Base-by-base conservation (phyloP, 2,329 filamentous ascomycete species). In the Aspergillus intermedius region DNA sequence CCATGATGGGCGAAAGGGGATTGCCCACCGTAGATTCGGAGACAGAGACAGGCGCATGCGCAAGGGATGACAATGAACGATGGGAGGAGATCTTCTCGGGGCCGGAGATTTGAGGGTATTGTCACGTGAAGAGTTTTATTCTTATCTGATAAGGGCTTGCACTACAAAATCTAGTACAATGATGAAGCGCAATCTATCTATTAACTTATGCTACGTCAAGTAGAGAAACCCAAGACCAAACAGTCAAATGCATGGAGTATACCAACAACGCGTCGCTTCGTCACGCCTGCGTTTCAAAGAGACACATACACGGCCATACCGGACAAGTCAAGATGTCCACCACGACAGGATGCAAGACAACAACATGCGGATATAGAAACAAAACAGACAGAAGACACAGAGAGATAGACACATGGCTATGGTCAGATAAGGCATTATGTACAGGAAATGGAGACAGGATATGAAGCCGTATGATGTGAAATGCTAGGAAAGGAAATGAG, bases 41-140 rank as follows among this genome's bases (percentile, higher is more conserved):
- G 50, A 42, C 25, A 41, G 44, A 54, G 47, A 51, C 48, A 51
- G 52, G 59, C 63, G 65, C 66, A 69, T 69, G 49, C 66, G 63
- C 59, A 59, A 42, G 48, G 48, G 23, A 34, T 9, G 42, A 43
- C 10, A n/a, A 10, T 23, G 23, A 21, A 28, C 4, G 39, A 41
- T 22, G 13, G 5, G 34, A n/a, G 34, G 15, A 15, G 34, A n/a
- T 35, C 34, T n/a, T 35, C 15, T 35, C 13, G 34, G n/a, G 15
- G 13, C 15, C 34, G 34, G 34, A 35, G 13, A 9, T 35, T 35
- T 35, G 34, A 13, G 15, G 17, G 4, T 22, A 2, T 32, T 6
- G 15, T 46, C 49, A 51, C 47, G 49, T 51, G 49, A 1, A 45
- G 17, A 4, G 1, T 3, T 3, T 28, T 46, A 39, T 46, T 46